Percentiles rank a stretch among this genome's conserved stretches.
Evolutionary conservation across 1,284 basidiomycete genomes (phyloP).

Genomic region (Pascua sp.): DNA sequence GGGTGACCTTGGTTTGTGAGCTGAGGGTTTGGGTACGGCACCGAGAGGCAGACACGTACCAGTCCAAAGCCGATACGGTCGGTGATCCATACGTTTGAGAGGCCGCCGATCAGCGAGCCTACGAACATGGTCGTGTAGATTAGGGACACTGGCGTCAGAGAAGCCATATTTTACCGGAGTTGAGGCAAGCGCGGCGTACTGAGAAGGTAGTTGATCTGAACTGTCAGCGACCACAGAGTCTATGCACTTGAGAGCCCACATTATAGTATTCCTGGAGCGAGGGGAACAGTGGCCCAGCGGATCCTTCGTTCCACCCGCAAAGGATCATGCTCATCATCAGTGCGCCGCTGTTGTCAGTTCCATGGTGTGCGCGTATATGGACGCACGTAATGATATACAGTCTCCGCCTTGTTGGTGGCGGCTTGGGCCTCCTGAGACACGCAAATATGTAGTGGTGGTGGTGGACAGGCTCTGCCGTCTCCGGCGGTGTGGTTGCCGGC

Average conservation of each 20-base stretch:
- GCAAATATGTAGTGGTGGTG: conserved; percentile 15
- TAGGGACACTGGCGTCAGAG: conserved; percentile 13
- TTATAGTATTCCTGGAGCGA: conserved; percentile 17
- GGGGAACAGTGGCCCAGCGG: conserved; percentile 16
- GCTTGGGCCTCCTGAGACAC: conserved; percentile 7
- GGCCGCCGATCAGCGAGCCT: conserved; percentile 7
- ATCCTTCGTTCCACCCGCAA: conserved; percentile 20
- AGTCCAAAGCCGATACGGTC: conserved; percentile 62
- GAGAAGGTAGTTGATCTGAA: conserved; percentile 19
- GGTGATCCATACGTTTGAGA: conserved; percentile 57
- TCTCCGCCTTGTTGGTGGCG: conserved; percentile 2
- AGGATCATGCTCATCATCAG: conserved; percentile 16
- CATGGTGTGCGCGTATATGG: too few relatives aligned
- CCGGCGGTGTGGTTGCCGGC: too few relatives aligned
- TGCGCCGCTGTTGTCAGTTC: conserved; percentile 7
- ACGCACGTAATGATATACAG: neutral
- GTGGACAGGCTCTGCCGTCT: neutral
- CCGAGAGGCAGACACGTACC: conserved; percentile 35
- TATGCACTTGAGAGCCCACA: conserved; percentile 1
- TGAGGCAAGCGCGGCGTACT: conserved; percentile 4
- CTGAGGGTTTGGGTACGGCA: neutral
- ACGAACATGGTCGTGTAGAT: conserved; percentile 13
- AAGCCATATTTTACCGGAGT: neutral
- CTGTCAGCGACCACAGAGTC: neutral
- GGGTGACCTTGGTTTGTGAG: neutral